Evolutionary conservation across 164 flowering plant species (phyloP), one percentile per base, ranked within the genome.

Genomic region (Magnolia kwangsiensis): DNA sequence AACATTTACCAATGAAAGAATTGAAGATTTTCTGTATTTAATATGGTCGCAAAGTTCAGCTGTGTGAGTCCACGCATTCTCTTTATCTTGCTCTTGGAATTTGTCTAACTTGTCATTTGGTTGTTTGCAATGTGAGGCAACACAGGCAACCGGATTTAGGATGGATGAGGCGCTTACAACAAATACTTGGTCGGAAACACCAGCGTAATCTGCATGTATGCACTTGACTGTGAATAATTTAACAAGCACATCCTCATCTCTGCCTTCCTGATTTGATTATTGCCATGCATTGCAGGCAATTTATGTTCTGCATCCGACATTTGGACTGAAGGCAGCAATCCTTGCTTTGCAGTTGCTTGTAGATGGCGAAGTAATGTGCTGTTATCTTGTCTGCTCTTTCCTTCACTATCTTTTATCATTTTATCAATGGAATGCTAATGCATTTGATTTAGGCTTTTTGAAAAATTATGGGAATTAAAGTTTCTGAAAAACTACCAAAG

Each of bases 101-200:
- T 74, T 65, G 55, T 71, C 65, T 21, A 27, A 72, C n/a, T 58
- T 74, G 2, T 8, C 45, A 37, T 37, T 29, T 79, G 71, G 68
- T 20, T 65, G 0, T 79, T 80, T 72, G 23, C 66, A 45, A 20
- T 76, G 45, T 84, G 79, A 68, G 45, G 65, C 78, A 50, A 66
- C 72, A 74, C 83, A 96, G 99, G 37, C 98, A 91, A 76, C 99
- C 98, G 27, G 97, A 96, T 80, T 83, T 96, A 78, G 99, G 99
- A 78, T 94, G 93, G 94, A 92, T 96, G 92, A 91, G 85, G 87
- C 91, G 92, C 74, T 80, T 96, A 78, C 97, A 96, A 76, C 98
- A 96, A 83, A 90, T 94, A 77, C 98, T 94, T 82, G 98, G 99
- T 73, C 91, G 97, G 74, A 96, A 93, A 74, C 98, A 91, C 84